Conservation (phyloP, 2,329 filamentous ascomycete species). For the Hymenoscyphus repandus region DNA sequence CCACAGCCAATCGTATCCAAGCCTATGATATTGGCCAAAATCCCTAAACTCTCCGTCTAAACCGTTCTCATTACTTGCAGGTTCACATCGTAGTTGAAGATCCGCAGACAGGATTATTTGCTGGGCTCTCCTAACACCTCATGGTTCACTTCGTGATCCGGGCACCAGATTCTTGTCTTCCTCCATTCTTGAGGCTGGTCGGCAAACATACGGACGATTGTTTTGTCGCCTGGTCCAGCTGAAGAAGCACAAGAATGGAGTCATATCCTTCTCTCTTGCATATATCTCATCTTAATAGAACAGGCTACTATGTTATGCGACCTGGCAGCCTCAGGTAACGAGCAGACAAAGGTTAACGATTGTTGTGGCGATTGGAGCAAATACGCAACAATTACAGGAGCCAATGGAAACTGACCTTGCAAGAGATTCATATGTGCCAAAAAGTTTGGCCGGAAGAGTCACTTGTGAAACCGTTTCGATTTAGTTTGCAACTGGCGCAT, state of each 20-base stretch:
- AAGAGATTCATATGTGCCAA: neutral
- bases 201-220: slow-evolving; percentile 2
- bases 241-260: slow-evolving; percentile 18
- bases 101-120: neutral
- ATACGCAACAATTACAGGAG: slow-evolving; percentile 7
- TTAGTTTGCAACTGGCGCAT: neutral
- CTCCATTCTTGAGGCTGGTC: slow-evolving; percentile 3
- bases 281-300: slow-evolving; percentile 4
- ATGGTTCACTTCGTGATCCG: neutral
- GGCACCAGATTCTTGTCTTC: neutral
- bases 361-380: slow-evolving; percentile 10
- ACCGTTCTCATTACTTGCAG: neutral
- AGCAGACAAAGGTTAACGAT: neutral
- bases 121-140: neutral
- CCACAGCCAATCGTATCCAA: slow-evolving; percentile 2
- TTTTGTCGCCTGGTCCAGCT: slow-evolving; percentile 18
- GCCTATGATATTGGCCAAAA: neutral
- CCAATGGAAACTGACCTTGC: neutral
- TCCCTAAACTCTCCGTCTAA: neutral
- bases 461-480: neutral
- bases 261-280: slow-evolving; percentile 14
- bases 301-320: slow-evolving; percentile 4
- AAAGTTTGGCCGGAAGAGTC: neutral
- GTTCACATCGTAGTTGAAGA: neutral
- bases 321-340: neutral